These are phyloP conservation scores for Ceratocystis cacaofunesta DNA, from an alignment of 2,329 filamentous ascomycete genomes.

Conservation along the genomic window DNA sequence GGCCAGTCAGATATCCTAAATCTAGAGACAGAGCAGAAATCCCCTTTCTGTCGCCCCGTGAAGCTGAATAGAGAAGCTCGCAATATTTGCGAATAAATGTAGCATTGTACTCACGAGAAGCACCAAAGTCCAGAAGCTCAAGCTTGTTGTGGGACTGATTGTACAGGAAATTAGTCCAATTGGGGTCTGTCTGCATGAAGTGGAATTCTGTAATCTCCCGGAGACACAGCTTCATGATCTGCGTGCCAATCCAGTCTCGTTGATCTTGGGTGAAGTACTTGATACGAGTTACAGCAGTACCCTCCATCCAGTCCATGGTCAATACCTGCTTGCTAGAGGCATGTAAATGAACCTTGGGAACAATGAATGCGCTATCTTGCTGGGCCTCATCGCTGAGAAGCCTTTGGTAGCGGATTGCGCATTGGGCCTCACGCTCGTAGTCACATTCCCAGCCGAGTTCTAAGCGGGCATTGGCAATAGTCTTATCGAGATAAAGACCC, in stretches of 20 bases:
- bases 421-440: constrained; percentile 76
- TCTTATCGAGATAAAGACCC: constrained; percentile 89
- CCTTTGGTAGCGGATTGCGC: constrained; percentile 57
- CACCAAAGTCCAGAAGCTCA: constrained; percentile 90
- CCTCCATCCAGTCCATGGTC: constrained; percentile 85
- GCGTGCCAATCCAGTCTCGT: constrained; percentile 89
- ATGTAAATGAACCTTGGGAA: constrained; percentile 63
- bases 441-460: constrained; percentile 97
- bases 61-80: constrained; percentile 63
- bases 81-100: constrained; percentile 71
- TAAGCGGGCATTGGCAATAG: constrained; percentile 82
- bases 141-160: constrained; percentile 57
- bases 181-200: constrained; percentile 98
- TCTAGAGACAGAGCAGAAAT: constrained; percentile 56
- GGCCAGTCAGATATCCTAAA: constrained; percentile 83
- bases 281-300: constrained; percentile 70
- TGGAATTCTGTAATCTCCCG: constrained; percentile 87
- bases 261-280: constrained; percentile 63
- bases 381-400: constrained; percentile 47
- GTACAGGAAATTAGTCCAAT: constrained; percentile 98
- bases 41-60: constrained; percentile 47
- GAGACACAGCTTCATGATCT: constrained; percentile 80
- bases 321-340: constrained; percentile 76
- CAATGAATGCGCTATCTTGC: constrained; percentile 51
- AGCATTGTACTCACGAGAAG: constrained; percentile 69